Percentiles rank a stretch among this genome's conserved stretches.
These are phyloP conservation scores for Nakazawaea ishiwadae DNA, from an alignment of 805 yeast genomes.

Conservation along the genomic window DNA sequence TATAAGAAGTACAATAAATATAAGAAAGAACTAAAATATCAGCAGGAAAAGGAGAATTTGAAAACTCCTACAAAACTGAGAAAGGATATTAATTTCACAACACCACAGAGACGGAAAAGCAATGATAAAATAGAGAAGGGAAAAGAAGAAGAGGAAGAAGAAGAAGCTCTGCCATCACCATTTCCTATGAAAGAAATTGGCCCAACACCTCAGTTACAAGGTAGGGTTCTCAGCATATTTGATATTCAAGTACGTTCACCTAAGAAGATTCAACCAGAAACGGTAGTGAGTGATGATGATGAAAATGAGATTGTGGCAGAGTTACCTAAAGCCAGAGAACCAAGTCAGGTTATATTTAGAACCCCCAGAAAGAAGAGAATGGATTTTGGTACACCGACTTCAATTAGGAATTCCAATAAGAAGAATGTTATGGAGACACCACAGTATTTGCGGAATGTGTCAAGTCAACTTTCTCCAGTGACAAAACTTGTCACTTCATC, in stretches of 20 bases:
- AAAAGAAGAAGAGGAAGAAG: no score
- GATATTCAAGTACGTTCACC: slow-evolving; percentile 34
- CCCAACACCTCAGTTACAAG: slow-evolving; percentile 85
- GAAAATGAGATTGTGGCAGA: neutral
- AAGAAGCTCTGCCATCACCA: no score
- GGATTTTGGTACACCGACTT: neutral
- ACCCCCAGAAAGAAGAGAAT: slow-evolving; percentile 21
- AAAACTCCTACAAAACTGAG: slow-evolving; percentile 14
- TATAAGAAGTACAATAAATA: slow-evolving; percentile 30
- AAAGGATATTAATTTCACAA: slow-evolving; percentile 13
- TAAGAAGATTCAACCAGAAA: slow-evolving; percentile 11
- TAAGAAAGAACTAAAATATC: slow-evolving; percentile 15
- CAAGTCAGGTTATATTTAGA: no score
- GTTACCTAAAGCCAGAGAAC: no score
- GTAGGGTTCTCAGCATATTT: slow-evolving; percentile 69
- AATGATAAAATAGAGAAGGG: no score
- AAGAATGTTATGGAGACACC: slow-evolving; percentile 9
- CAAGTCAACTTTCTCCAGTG: slow-evolving; percentile 1
- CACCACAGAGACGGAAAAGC: slow-evolving; percentile 5
- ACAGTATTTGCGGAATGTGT: neutral
- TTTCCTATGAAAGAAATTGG: slow-evolving; percentile 45
- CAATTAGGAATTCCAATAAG: slow-evolving; percentile 16
- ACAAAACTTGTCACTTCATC: neutral
- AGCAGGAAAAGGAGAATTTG: slow-evolving; percentile 16
- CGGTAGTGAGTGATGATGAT: neutral